Conservation (phyloP, 192 early-diverging fungal species). For the Coemansia sp. region DNA sequence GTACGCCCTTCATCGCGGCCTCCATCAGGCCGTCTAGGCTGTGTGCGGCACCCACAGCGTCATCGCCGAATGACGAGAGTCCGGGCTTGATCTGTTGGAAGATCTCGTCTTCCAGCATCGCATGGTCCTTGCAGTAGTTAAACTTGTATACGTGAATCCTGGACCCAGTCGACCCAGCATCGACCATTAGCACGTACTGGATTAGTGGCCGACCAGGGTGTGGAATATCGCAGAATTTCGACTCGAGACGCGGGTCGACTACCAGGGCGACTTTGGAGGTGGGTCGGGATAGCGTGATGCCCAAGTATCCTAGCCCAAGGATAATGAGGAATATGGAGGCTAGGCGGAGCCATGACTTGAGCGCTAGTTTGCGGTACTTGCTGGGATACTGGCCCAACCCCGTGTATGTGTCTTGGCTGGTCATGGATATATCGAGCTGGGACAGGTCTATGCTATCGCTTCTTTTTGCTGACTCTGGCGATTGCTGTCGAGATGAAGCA, state of each 20-base stretch:
- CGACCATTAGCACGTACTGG: conserved; percentile 94
- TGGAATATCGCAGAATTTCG: conserved; percentile 64
- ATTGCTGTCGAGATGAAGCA: conserved; percentile 18
- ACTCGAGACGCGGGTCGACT: conserved; percentile 51
- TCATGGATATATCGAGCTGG: conserved; percentile 9
- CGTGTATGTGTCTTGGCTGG: conserved; percentile 22
- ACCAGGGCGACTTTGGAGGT: conserved; percentile 5
- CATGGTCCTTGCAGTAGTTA: conserved; percentile 85
- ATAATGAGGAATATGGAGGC: conserved; percentile 17
- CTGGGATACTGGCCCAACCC: conserved; percentile 49
- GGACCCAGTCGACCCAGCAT: conserved; percentile 96
- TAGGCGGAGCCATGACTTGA: conserved; percentile 28
- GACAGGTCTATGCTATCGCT: conserved; percentile 20
- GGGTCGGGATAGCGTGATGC: conserved; percentile 17
- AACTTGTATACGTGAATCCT: conserved; percentile 98
- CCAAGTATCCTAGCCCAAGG: conserved; percentile 29
- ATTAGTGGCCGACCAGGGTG: conserved; percentile 72
- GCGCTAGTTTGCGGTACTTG: conserved; percentile 25
- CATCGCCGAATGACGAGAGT: conserved; percentile 71
- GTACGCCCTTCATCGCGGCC: conserved; percentile 74
- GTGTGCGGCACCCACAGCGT: conserved; percentile 77
- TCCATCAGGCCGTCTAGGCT: conserved; percentile 81
- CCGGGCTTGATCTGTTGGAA: conserved; percentile 88
- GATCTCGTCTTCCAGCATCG: conserved; percentile 88
- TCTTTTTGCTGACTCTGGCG: conserved; percentile 1